Conservation (phyloP, 1,284 basidiomycete genomes). For the Dichomitus squalens region DNA sequence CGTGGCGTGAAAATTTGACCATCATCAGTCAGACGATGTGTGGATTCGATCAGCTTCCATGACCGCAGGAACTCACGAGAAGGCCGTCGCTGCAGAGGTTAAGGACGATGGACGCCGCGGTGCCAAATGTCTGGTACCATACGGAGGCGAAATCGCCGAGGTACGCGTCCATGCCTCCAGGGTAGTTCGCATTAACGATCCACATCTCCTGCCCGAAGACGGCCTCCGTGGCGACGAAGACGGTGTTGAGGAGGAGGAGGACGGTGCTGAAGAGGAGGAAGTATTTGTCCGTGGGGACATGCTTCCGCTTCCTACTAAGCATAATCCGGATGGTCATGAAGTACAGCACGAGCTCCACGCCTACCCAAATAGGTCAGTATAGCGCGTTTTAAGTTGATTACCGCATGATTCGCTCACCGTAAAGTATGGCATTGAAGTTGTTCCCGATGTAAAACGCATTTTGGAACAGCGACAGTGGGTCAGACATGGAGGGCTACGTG, state of each 20-base stretch:
- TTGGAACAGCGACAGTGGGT: constrained; percentile 11
- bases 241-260: constrained; percentile 16
- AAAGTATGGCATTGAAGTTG: constrained; percentile 20
- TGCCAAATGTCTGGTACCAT: constrained; percentile 22
- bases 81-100: constrained; percentile 12
- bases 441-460: constrained; percentile 22
- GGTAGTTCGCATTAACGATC: constrained; percentile 16
- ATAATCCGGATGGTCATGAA: constrained; percentile 6
- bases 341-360: constrained; percentile 15
- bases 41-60: neutral
- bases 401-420: constrained; percentile 8
- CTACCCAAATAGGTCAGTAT: neutral
- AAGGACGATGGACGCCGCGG: constrained; percentile 6
- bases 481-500: constrained; percentile 4
- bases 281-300: constrained; percentile 9
- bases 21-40: neutral
- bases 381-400: neutral
- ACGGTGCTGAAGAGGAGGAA: constrained; percentile 18
- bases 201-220: constrained; percentile 23
- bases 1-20: neutral
- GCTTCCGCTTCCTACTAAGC: neutral
- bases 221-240: constrained; percentile 8
- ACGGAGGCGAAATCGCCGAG: constrained; percentile 12
- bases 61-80: constrained; percentile 7
- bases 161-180: constrained; percentile 14